Conservation (phyloP, 208 protist species). For the Wallacemonas sp. region DNA sequence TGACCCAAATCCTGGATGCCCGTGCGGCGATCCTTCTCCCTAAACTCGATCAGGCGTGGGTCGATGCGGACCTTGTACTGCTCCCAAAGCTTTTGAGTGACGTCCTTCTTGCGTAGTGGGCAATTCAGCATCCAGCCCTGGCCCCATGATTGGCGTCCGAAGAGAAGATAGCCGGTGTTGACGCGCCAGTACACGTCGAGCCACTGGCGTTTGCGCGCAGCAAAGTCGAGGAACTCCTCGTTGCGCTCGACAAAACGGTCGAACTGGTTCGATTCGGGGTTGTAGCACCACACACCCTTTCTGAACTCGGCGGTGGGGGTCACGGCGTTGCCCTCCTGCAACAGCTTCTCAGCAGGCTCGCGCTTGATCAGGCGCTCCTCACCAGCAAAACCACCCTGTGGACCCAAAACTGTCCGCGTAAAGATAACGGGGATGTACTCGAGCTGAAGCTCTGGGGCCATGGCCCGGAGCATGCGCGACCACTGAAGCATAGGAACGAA, state of each 20-base stretch:
- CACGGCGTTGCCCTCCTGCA: slow-evolving; percentile 70
- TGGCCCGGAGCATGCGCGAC: slow-evolving; percentile 62
- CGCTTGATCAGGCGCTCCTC: slow-evolving; percentile 92
- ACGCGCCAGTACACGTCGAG: slow-evolving; percentile 93
- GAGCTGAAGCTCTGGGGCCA: slow-evolving; percentile 90
- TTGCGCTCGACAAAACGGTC: slow-evolving; percentile 89
- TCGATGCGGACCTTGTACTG: slow-evolving; percentile 92
- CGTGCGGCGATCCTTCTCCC: slow-evolving; percentile 86
- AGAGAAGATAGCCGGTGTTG: slow-evolving; percentile 91
- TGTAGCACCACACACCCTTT: slow-evolving; percentile 88
- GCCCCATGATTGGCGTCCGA: slow-evolving; percentile 88
- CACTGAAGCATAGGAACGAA: slow-evolving; percentile 64
- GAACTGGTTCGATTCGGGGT: slow-evolving; percentile 83
- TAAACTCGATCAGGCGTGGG: slow-evolving; percentile 84
- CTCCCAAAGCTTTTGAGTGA: slow-evolving; percentile 92
- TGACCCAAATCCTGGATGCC: slow-evolving; percentile 91
- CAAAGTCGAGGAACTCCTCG: slow-evolving; percentile 90
- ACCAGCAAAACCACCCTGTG: slow-evolving; percentile 86
- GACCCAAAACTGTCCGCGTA: slow-evolving; percentile 85
- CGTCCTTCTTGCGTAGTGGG: slow-evolving; percentile 84
- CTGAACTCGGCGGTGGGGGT: slow-evolving; percentile 66
- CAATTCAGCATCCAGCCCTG: slow-evolving; percentile 90
- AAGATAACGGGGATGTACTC: slow-evolving; percentile 90
- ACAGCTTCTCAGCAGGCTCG: slow-evolving; percentile 82
- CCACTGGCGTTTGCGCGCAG: slow-evolving; percentile 91